phyloP scores from a whole-genome alignment of 306 rosid species.

The Castanea crenata region DNA sequence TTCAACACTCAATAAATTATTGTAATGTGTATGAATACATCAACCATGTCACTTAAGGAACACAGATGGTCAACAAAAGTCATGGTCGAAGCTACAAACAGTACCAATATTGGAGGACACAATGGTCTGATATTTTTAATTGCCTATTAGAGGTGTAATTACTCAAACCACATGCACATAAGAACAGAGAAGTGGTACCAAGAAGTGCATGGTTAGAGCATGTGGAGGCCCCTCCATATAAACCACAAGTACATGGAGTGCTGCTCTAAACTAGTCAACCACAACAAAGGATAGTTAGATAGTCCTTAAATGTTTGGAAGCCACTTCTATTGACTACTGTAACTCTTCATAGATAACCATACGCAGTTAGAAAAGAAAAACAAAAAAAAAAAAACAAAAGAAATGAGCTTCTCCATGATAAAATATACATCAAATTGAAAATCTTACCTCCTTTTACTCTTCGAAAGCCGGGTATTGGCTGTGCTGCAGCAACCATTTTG shows the following conservation, averaged over 20 bases:
- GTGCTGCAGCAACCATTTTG: slow-evolving; percentile 82
- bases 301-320: background rate
- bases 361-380: background rate
- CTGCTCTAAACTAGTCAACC: background rate
- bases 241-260: background rate
- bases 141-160: background rate
- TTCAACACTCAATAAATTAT: background rate
- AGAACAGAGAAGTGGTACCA: background rate
- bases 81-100: background rate
- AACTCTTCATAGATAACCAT: background rate
- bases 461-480: slow-evolving; percentile 92
- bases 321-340: background rate
- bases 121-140: background rate
- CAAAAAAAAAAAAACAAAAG: background rate
- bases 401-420: background rate
- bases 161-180: background rate
- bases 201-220: background rate
- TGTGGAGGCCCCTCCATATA: background rate
- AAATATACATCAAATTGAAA: background rate
- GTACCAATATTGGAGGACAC: background rate
- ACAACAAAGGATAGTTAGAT: background rate
- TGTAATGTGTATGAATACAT: background rate
- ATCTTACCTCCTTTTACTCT: slow-evolving; percentile 88
- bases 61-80: background rate
- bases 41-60: background rate